Evolutionary conservation across 805 yeast species (phyloP).

Genomic region (Saccharomycopsis fermentans): DNA sequence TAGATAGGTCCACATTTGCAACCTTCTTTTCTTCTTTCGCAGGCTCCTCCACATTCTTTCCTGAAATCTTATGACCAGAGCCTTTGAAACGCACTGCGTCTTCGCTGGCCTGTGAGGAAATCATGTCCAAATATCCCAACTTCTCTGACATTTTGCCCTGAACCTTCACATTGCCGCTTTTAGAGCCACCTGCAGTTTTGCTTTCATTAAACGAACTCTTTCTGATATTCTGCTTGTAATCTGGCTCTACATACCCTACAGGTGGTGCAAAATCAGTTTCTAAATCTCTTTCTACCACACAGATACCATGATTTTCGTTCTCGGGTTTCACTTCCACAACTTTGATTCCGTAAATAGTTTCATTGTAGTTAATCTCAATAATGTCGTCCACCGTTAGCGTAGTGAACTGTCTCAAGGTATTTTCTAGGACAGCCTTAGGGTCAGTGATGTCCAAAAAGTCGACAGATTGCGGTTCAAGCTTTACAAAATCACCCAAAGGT

Average conservation of each 20-base stretch:
- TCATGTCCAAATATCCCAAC: slow-evolving; percentile 24
- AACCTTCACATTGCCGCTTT: slow-evolving; percentile 23
- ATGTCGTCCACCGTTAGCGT: slow-evolving; percentile 78
- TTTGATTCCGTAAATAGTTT: slow-evolving; percentile 64
- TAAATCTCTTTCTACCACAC: slow-evolving; percentile 93
- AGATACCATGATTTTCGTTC: slow-evolving; percentile 52
- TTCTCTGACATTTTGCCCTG: slow-evolving; percentile 49
- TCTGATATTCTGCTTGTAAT: slow-evolving; percentile 32
- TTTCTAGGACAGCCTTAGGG: slow-evolving; percentile 94
- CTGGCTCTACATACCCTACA: slow-evolving; percentile 94
- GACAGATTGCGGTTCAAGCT: slow-evolving; percentile 89
- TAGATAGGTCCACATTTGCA: slow-evolving; percentile 29
- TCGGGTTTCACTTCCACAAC: slow-evolving; percentile 85
- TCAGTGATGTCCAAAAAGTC: slow-evolving; percentile 90
- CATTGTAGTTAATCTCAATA: slow-evolving; percentile 77
- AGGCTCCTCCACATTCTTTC: slow-evolving; percentile 31
- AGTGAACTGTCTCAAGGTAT: slow-evolving; percentile 80
- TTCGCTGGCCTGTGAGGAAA: slow-evolving; percentile 2
- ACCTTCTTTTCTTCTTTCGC: slow-evolving; percentile 4
- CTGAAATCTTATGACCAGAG: slow-evolving; percentile 62
- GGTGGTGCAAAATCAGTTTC: slow-evolving; percentile 99
- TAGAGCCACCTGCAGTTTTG: not conserved
- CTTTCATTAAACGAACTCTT: slow-evolving; percentile 22
- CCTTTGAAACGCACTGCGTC: slow-evolving; percentile 37
- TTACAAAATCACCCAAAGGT: slow-evolving; percentile 80